Percentiles rank a stretch among this genome's conserved stretches.
These are phyloP conservation scores for Malassezia psittaci DNA, from an alignment of 1,284 basidiomycete species.

Conservation along the genomic window DNA sequence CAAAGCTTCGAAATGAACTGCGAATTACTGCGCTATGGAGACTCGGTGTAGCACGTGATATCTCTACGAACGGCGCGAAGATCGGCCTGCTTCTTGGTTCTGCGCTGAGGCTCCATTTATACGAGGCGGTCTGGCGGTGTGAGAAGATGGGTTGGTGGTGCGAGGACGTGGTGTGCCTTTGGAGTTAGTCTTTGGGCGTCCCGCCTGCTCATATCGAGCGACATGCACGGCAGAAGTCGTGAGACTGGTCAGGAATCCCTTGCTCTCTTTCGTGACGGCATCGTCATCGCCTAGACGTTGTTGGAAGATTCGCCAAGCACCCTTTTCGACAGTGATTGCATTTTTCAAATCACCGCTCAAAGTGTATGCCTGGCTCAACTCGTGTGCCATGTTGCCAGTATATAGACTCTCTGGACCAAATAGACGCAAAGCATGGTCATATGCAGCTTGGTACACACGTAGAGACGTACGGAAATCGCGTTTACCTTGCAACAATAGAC, in stretches of 20 bases:
- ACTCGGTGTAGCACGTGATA: too few species aligned
- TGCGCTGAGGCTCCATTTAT: too few species aligned
- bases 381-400: conserved; percentile 43
- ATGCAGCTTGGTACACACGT: conserved; percentile 30
- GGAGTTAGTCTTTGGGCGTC: background rate
- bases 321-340: conserved; percentile 40
- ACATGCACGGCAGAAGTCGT: conserved; percentile 37
- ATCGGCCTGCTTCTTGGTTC: too few species aligned
- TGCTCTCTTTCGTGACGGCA: conserved; percentile 40
- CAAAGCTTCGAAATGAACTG: too few species aligned
- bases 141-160: background rate
- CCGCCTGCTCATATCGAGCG: conserved; percentile 39
- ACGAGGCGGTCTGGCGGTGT: too few species aligned
- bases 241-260: conserved; percentile 38
- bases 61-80: too few species aligned
- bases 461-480: conserved; percentile 30
- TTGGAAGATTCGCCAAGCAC: conserved; percentile 41
- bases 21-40: too few species aligned
- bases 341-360: conserved; percentile 40
- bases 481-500: conserved; percentile 35
- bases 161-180: conserved; percentile 1
- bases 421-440: conserved; percentile 31
- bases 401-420: conserved; percentile 42
- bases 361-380: conserved; percentile 42
- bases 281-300: conserved; percentile 42